Conservation (phyloP, 2,329 filamentous ascomycete genomes). For the Diplodia intermedia region DNA sequence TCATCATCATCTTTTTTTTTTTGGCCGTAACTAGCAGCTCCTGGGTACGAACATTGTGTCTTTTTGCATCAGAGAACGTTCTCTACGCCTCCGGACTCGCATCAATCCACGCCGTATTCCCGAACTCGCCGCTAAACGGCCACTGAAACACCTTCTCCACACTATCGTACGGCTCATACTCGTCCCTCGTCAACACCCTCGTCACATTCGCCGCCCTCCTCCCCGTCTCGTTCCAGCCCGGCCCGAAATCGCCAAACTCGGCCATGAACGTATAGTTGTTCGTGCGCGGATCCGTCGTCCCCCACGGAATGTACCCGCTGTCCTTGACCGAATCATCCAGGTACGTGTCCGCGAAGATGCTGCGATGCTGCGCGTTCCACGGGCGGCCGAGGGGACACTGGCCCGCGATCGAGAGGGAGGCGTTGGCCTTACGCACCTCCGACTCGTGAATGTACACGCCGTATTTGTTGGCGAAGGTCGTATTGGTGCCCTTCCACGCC, state of each 20-base stretch:
- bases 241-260: constrained; percentile 60
- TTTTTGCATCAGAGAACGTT: no score
- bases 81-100: constrained; percentile 16
- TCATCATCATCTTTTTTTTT: constrained; percentile 21
- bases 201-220: constrained; percentile 53
- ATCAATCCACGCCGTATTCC: constrained; percentile 60
- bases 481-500: constrained; percentile 73
- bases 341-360: constrained; percentile 63
- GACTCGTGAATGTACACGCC: constrained; percentile 69
- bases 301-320: constrained; percentile 64
- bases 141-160: constrained; percentile 56
- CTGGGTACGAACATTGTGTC: no score
- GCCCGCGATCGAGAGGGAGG: constrained; percentile 50
- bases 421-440: constrained; percentile 62
- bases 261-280: constrained; percentile 62
- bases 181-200: constrained; percentile 52
- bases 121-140: constrained; percentile 52
- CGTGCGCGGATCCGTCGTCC: constrained; percentile 50
- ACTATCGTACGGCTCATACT: constrained; percentile 50
- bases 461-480: constrained; percentile 70
- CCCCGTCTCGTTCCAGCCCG: constrained; percentile 61
- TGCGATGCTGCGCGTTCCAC: constrained; percentile 65
- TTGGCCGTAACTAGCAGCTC: no score
- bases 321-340: constrained; percentile 62
- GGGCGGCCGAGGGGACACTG: constrained; percentile 67